Conservation (phyloP, 2,329 filamentous ascomycete genomes). For the Diaporthe sp. region DNA sequence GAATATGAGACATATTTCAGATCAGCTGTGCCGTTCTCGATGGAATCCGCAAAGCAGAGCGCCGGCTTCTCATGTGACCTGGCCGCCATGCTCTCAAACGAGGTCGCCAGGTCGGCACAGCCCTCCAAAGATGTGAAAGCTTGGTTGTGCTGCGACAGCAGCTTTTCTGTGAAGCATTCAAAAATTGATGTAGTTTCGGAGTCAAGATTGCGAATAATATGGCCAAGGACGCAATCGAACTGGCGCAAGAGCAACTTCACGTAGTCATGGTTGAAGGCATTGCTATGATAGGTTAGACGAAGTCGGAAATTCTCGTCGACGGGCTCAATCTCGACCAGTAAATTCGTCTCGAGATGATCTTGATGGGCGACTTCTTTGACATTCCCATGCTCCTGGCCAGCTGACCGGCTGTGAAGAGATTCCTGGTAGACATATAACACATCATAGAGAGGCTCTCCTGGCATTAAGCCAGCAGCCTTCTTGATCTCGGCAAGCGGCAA, state of each 20-base stretch:
- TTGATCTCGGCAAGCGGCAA: constrained; percentile 80
- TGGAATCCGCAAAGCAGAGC: constrained; percentile 72
- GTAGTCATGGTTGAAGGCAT: constrained; percentile 67
- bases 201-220: constrained; percentile 49
- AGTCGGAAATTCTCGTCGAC: constrained; percentile 56
- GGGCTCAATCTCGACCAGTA: constrained; percentile 85
- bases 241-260: constrained; percentile 71
- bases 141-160: constrained; percentile 66
- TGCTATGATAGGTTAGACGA: constrained; percentile 63
- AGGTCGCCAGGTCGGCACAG: constrained; percentile 60
- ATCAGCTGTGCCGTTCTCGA: constrained; percentile 54
- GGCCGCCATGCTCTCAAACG: constrained; percentile 68
- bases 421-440: constrained; percentile 89
- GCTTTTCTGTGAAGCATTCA: constrained; percentile 48
- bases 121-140: constrained; percentile 51
- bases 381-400: constrained; percentile 37
- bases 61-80: constrained; percentile 69
- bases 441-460: constrained; percentile 77
- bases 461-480: constrained; percentile 67
- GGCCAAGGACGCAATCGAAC: constrained; percentile 65
- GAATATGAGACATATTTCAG: constrained; percentile 71
- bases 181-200: constrained; percentile 46
- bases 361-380: constrained; percentile 71
- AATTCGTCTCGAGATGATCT: constrained; percentile 82
- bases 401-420: constrained; percentile 62